A percentile compares a stretch with the other conserved stretches of the same genome.
These are phyloP conservation scores for Xylaria sp. DNA, from an alignment of 2,329 filamentous ascomycete species.

Conservation along the genomic window DNA sequence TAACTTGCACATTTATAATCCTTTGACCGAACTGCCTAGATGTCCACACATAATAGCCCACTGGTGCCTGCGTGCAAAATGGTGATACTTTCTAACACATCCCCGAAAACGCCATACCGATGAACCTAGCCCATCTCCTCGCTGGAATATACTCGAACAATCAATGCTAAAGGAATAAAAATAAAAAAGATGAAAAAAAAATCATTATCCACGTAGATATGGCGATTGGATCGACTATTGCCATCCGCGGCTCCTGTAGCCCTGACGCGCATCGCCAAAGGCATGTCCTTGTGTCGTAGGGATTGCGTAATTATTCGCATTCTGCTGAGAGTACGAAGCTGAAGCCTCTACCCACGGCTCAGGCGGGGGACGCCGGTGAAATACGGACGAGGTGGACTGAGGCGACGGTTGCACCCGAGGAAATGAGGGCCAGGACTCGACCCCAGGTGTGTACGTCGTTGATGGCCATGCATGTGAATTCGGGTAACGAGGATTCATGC, in stretches of 20 bases:
- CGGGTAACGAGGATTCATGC: slow-evolving; percentile 14
- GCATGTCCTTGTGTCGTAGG: slow-evolving; percentile 18
- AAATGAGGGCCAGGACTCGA: slow-evolving; percentile 18
- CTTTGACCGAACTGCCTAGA: slow-evolving; percentile 3
- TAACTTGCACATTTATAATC: slow-evolving; percentile 14
- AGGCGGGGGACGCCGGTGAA: slow-evolving; percentile 6
- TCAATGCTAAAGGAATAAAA: slow-evolving; percentile 14
- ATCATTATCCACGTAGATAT: not conserved
- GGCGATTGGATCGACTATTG: slow-evolving; percentile 3
- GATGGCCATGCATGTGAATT: slow-evolving; percentile 20
- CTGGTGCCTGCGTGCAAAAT: not conserved
- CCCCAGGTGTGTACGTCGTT: slow-evolving; percentile 7
- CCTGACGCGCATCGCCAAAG: slow-evolving; percentile 7
- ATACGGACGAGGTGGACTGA: slow-evolving; percentile 14
- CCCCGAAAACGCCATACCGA: slow-evolving; percentile 18
- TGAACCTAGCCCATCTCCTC: slow-evolving; percentile 1
- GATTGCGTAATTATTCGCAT: slow-evolving; percentile 18
- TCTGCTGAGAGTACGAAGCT: slow-evolving; percentile 14
- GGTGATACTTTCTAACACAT: slow-evolving; percentile 15
- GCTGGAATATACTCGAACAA: slow-evolving; percentile 9
- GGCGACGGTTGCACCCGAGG: slow-evolving; percentile 17
- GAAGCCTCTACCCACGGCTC: slow-evolving; percentile 25
- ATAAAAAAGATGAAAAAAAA: slow-evolving; percentile 4
- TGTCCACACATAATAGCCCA: slow-evolving; percentile 3
- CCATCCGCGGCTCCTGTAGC: slow-evolving; percentile 19